Conservation (phyloP, 1,284 basidiomycete species). For the Pascua guehoae region DNA sequence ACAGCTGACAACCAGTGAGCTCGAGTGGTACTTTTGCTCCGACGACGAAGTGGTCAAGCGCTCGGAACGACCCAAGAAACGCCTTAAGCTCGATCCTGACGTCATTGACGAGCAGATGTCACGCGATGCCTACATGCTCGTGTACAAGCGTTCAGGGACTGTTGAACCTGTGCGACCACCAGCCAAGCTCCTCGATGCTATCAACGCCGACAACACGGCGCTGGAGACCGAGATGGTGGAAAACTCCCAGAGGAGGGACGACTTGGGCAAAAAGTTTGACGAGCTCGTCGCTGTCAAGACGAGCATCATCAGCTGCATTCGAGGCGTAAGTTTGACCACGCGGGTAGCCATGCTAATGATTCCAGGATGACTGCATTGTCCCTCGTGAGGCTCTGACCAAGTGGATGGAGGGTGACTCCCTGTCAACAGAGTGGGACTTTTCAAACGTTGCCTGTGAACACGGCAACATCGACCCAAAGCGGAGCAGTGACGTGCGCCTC, state of each 20-base stretch:
- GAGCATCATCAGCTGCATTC: conserved; percentile 21
- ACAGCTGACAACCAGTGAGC: conserved; percentile 52
- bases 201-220: conserved; percentile 57
- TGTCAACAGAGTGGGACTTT: conserved; percentile 22
- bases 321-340: conserved; percentile 22
- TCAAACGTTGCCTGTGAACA: conserved; percentile 25
- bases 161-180: conserved; percentile 52
- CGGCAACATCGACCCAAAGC: conserved; percentile 24
- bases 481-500: conserved; percentile 12
- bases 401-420: conserved; percentile 25
- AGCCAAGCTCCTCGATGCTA: conserved; percentile 54
- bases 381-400: conserved; percentile 23
- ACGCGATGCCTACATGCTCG: conserved; percentile 86
- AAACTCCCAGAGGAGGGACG: background rate
- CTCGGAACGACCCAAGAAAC: conserved; percentile 22
- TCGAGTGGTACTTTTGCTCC: conserved; percentile 84
- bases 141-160: conserved; percentile 60
- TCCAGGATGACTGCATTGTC: conserved; percentile 30
- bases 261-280: conserved; percentile 5
- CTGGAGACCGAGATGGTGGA: conserved; percentile 23
- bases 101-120: conserved; percentile 51
- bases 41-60: conserved; percentile 58
- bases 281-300: conserved; percentile 20
- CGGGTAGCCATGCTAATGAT: conserved; percentile 4
- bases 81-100: conserved; percentile 16